A percentile compares a stretch with the other conserved stretches of the same genome.
phyloP scores from a whole-genome alignment of 768 basidiomycete genomes.

The Podaxis sp. region DNA sequence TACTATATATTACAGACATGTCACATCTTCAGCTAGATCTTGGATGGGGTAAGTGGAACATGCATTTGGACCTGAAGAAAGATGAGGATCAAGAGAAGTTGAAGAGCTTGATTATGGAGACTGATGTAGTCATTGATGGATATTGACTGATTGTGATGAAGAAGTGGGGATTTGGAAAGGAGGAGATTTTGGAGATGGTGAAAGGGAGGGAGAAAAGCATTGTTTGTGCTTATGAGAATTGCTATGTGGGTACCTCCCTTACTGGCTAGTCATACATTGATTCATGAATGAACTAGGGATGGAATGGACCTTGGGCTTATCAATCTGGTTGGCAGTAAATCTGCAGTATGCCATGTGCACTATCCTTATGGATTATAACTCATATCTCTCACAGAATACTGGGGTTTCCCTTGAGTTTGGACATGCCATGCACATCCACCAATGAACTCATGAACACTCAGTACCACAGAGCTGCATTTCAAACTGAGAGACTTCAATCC shows the following conservation, averaged over 20 bases:
- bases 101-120: conserved; percentile 22
- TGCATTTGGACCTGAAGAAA: conserved; percentile 25
- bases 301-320: conserved; percentile 26
- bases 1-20: conserved; percentile 25
- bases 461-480: conserved; percentile 46
- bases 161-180: conserved; percentile 30
- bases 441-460: conserved; percentile 18
- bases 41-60: conserved; percentile 29
- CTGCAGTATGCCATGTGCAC: conserved; percentile 17
- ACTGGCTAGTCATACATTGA: background rate
- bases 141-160: conserved; percentile 29
- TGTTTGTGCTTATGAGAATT: conserved; percentile 28
- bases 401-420: conserved; percentile 22
- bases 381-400: conserved; percentile 16
- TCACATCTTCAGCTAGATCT: conserved; percentile 22
- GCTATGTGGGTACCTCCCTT: conserved; percentile 19
- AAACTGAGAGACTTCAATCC: conserved; percentile 89
- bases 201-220: conserved; percentile 22
- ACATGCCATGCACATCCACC: background rate
- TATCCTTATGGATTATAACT: background rate
- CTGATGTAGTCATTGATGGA: conserved; percentile 30
- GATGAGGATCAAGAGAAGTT: conserved; percentile 20
- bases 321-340: conserved; percentile 26
- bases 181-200: conserved; percentile 25
- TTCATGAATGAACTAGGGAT: conserved; percentile 17